Conservation (phyloP, 2,329 filamentous ascomycete genomes). For the Aspergillus candidus region DNA sequence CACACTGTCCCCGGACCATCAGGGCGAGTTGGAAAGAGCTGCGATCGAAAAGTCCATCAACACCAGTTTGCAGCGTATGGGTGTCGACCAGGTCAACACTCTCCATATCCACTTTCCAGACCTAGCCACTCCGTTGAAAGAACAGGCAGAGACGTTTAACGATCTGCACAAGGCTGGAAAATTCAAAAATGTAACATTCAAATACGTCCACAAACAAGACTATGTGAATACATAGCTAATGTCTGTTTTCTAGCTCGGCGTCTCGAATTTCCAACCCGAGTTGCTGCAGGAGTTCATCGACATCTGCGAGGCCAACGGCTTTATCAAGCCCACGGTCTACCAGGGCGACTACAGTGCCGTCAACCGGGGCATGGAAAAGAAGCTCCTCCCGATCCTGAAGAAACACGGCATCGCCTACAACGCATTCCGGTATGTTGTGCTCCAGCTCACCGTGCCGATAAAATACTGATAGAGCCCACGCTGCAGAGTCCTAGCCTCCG, state of each 20-base stretch:
- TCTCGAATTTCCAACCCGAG: slow-evolving; percentile 32
- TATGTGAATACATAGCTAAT: not conserved
- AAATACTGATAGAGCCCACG: no score
- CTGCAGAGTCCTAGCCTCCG: slow-evolving; percentile 23
- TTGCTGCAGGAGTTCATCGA: slow-evolving; percentile 20
- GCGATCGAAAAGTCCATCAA: slow-evolving; percentile 22
- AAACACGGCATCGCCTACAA: slow-evolving; percentile 17
- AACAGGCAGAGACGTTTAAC: slow-evolving; percentile 31
- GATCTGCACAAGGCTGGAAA: slow-evolving; percentile 25
- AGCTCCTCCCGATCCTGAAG: slow-evolving; percentile 32
- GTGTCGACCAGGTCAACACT: slow-evolving; percentile 25
- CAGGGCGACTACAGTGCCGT: slow-evolving; percentile 38
- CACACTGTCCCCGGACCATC: slow-evolving; percentile 6
- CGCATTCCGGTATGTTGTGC: slow-evolving; percentile 1
- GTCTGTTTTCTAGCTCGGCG: slow-evolving; percentile 26
- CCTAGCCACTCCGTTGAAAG: slow-evolving; percentile 28
- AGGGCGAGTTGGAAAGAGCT: no score
- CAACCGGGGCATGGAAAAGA: slow-evolving; percentile 31
- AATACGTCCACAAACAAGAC: not conserved
- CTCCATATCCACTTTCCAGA: slow-evolving; percentile 36
- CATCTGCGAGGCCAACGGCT: slow-evolving; percentile 29
- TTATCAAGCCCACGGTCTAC: slow-evolving; percentile 35
- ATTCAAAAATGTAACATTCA: slow-evolving; percentile 26
- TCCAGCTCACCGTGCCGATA: not conserved
- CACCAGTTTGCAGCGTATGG: slow-evolving; percentile 25